Base-by-base conservation (phyloP, 1,284 basidiomycete genomes). In the Phaffia rhodozyma region DNA sequence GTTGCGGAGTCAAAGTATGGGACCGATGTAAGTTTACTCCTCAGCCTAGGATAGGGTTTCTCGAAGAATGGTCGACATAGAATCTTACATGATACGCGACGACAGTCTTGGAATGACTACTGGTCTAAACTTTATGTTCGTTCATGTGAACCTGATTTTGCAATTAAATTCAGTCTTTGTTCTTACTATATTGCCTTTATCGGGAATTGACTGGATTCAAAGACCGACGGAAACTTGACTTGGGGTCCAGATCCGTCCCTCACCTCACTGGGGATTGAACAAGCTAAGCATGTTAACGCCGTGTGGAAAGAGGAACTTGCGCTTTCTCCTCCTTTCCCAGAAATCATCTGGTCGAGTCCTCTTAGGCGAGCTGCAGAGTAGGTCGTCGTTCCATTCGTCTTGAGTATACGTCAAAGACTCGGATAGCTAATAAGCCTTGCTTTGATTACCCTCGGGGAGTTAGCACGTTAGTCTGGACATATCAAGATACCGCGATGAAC, bases 231-330 rank as follows among this genome's bases (percentile, higher is more conserved):
- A 6, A 54, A 38, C 32, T 52, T 62, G 55, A 50, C 49, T 38
- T 63, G 62, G 62, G 62, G 62, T 7, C 62, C 62, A 6, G 62
- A 63, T 34, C 62, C 62, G 1, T 27, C 55, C 13, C 51, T 63
- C 25, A 63, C 62, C 5, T 16, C 57, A 0, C 34, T 51, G 5
- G 62, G 62, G 1, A 38, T 58, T 32, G 57, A 52, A 32, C 62
- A 63, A 58, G 62, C 62, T 7, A 38, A 30, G 20, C 51, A 58
- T 43, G 62, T 63, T 5, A 55, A 55, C 16, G 29, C 38, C 23
- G 62, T 30, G 6, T 63, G 62, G 62, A 47, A 59, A 30, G 58
- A 59, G n/a, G 56, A 48, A 20, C 34, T 38, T 16, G 56, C 55
- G 56, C 30, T 63, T 30, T 13, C 6, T 27, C 27, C n/a, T 43